A percentile compares a stretch with the other conserved stretches of the same genome.
phyloP scores from a whole-genome alignment of 345 rosid genomes.

The Eucalyptus curtisii region DNA sequence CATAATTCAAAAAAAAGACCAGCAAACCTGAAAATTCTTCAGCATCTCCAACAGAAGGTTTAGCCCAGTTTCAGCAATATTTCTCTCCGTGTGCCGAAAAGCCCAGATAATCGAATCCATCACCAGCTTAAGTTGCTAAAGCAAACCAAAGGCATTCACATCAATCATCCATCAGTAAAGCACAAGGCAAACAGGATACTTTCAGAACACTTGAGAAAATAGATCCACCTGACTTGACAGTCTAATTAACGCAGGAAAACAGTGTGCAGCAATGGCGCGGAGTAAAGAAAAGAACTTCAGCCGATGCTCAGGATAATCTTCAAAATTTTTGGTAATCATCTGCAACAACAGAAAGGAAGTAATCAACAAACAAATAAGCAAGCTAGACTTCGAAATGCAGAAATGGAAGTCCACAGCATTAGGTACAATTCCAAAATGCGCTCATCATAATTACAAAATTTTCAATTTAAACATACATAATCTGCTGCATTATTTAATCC shows the following conservation, averaged over 20 bases:
- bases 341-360: slow-evolving; percentile 11
- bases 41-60: slow-evolving; percentile 88
- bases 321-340: slow-evolving; percentile 99
- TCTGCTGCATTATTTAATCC: not conserved
- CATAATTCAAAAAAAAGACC: not conserved
- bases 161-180: not conserved
- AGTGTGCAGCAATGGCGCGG: slow-evolving; percentile 90
- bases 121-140: slow-evolving; percentile 88
- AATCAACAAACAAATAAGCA: not conserved
- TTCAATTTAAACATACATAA: not conserved
- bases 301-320: slow-evolving; percentile 98
- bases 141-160: not conserved
- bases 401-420: not conserved
- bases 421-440: not conserved
- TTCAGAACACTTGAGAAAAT: not conserved
- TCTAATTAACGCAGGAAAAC: slow-evolving; percentile 88
- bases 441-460: not conserved
- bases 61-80: slow-evolving; percentile 96
- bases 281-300: slow-evolving; percentile 96
- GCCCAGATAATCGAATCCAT: slow-evolving; percentile 99
- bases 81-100: slow-evolving; percentile 98
- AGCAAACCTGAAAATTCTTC: slow-evolving; percentile 76
- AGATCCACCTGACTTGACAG: slow-evolving; percentile 83
- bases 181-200: not conserved
- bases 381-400: not conserved